Conservation (phyloP, 116 monocot genomes). For the Dioscorea cayenensis region DNA sequence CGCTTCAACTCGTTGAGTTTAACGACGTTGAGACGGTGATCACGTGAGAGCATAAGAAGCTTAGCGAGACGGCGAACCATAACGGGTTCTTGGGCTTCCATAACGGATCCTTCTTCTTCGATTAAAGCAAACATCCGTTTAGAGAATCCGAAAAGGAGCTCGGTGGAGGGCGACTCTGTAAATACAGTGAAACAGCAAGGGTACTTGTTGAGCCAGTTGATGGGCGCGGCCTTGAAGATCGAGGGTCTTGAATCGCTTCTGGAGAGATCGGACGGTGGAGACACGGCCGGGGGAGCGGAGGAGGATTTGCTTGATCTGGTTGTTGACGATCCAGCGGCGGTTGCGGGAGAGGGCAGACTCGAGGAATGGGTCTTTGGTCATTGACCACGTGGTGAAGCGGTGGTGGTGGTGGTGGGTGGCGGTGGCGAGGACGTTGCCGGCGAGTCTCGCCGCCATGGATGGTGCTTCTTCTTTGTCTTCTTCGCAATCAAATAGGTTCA, state of each 20-base stretch:
- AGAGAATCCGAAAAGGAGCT: constrained; percentile 48
- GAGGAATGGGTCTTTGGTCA: constrained; percentile 63
- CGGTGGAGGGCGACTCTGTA: constrained; percentile 16
- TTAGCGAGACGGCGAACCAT: constrained; percentile 55
- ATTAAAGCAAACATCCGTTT: constrained; percentile 73
- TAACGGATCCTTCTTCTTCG: constrained; percentile 47
- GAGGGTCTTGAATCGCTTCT: constrained; percentile 70
- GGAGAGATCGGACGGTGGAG: constrained; percentile 68
- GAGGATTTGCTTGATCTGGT: constrained; percentile 94
- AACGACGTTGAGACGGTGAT: constrained; percentile 48
- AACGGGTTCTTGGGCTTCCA: constrained; percentile 24
- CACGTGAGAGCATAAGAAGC: constrained; percentile 66
- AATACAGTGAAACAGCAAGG: constrained; percentile 75
- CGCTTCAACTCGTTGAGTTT: constrained; percentile 71
- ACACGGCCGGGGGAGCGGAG: constrained; percentile 49
- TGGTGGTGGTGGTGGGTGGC: constrained; percentile 4
- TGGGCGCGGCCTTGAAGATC: constrained; percentile 68
- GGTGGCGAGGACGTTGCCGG: background rate
- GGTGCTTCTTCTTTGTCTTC: no score
- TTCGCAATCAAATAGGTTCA: no score
- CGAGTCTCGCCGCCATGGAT: no score
- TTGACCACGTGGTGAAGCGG: constrained; percentile 53
- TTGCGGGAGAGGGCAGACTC: constrained; percentile 81
- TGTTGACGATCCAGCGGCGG: constrained; percentile 96
- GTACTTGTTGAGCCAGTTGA: constrained; percentile 90